Base-by-base conservation (phyloP, 768 basidiomycete species). In the Lentinula sp. region DNA sequence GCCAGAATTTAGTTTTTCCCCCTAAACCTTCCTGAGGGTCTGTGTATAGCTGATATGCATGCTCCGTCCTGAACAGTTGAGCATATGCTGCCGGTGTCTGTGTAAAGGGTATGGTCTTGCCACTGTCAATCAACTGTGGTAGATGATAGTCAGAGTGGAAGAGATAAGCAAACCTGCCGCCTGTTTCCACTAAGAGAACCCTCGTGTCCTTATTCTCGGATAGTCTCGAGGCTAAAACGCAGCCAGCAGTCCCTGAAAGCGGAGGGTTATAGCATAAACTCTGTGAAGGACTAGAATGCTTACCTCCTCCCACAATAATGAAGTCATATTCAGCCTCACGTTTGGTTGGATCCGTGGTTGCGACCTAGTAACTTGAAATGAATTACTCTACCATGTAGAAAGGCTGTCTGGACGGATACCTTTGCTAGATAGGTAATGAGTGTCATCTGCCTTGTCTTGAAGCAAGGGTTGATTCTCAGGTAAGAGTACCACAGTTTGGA, bases 121-220 rank as follows among this genome's bases (percentile, higher is more conserved):
- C 83, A 62, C 84, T 85, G 61, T 5, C 11, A 23, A 21, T 23
- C 32, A 31, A 32, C 50, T 59, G 16, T 23, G 21, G 21, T 23
- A 9, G 45, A 48, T 61, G 62, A 34, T 39, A 39, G 37, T 39
- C 6, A 34, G 21, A 55, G 59, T 32, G 37, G 13, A 54, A 28
- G 3, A 11, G 3, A 11, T 3, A 45, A 23, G 56, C 67, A 7
- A 42, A 85, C 87, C 87, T 89, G 63, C 73, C 68, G 4, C 85
- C 85, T 5, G 84, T 78, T 68, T 87, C 86, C 10, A 87, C 72
- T 7, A 87, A 64, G 11, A 85, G 69, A 0, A 87, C 83, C 3
- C 76, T 76, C 10, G 84, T 70, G 1, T 68, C 70, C 1, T 80
- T 79, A 59, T 84, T 73, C 65, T 87, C 86, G 13, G 79, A 80